Evolutionary conservation across 1,284 basidiomycete species (phyloP), one percentile per base, ranked within the genome.

Genomic region (Waitea zeae): DNA sequence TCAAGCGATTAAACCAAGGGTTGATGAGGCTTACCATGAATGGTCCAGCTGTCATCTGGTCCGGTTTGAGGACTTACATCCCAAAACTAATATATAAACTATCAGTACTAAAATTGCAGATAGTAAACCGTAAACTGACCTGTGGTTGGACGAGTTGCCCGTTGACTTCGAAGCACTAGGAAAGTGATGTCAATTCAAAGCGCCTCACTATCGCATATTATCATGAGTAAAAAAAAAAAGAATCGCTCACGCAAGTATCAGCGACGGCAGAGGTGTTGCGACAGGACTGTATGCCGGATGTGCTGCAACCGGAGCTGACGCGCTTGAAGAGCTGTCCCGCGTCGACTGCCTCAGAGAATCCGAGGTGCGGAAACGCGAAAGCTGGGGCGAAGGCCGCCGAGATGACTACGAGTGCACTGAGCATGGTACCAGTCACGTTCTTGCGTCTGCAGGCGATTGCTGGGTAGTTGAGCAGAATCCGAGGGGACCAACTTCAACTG

Each of bases 1-100:
- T n/a, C n/a, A n/a, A n/a, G n/a, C n/a, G n/a, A n/a, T n/a, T n/a
- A n/a, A n/a, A n/a, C n/a, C n/a, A n/a, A n/a, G n/a, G n/a, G n/a
- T n/a, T n/a, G n/a, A n/a, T n/a, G n/a, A n/a, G n/a, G n/a, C n/a
- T n/a, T n/a, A n/a, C 78, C 78, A 37, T 81, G 78, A 41, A 82
- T 77, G 0, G 77, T 79, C 78, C 80, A 83, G 43, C 70, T 76
- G 46, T 76, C 45, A 6, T 45, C 47, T 13, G 81, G 77, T 2
- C 77, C 76, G 17, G 70, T 72, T 1, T 67, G 52, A 0, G 80
- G 73, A 36, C 67, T 41, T 2, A 63, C 63, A 42, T 76, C 72
- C 70, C 74, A 77, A 47, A 74, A 71, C 68, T 47, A 17, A 17
- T 11, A 12, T 5, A 5, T 12, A 12, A n/a, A 12, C 17, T 15